Conservation (phyloP, 768 basidiomycete genomes). For the Termitomyces eurrhizus region DNA sequence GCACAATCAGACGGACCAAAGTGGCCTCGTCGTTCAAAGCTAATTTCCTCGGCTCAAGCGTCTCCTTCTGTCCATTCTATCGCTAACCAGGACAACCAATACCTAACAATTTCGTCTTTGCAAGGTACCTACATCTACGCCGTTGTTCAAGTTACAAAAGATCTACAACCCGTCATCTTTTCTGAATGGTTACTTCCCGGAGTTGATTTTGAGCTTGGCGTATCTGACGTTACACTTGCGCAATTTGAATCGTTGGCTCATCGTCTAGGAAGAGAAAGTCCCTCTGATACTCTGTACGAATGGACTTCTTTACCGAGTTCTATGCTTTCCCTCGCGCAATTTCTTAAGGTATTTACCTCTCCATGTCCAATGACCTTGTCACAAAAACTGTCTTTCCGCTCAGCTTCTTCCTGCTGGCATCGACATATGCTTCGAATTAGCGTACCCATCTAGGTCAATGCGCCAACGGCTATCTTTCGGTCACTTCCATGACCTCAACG, state of each 20-base stretch:
- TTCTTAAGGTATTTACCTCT: conserved; percentile 55
- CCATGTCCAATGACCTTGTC: background rate
- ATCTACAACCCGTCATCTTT: conserved; percentile 85
- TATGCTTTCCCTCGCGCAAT: conserved; percentile 72
- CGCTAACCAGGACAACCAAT: conserved; percentile 40
- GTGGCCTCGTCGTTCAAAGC: conserved; percentile 37
- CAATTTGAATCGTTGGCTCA: conserved; percentile 74
- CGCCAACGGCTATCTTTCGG: conserved; percentile 39
- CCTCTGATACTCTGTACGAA: conserved; percentile 20
- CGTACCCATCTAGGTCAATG: conserved; percentile 59
- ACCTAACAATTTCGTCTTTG: conserved; percentile 84
- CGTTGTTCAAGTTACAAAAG: conserved; percentile 88
- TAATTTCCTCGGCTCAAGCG: conserved; percentile 55
- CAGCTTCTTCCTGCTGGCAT: conserved; percentile 58
- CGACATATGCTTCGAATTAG: conserved; percentile 82
- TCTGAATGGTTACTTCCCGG: conserved; percentile 74
- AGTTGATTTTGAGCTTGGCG: conserved; percentile 67
- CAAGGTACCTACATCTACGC: conserved; percentile 85
- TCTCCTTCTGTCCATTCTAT: conserved; percentile 68
- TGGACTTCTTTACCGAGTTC: conserved; percentile 41
- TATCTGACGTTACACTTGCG: conserved; percentile 76
- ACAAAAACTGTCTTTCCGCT: conserved; percentile 9
- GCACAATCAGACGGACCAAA: conserved; percentile 33
- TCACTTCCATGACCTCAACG: conserved; percentile 68
- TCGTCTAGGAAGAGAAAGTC: conserved; percentile 42